These are phyloP conservation scores for Cladochytrium replicatum DNA, from an alignment of 192 early-diverging fungal species.

Conservation along the genomic window DNA sequence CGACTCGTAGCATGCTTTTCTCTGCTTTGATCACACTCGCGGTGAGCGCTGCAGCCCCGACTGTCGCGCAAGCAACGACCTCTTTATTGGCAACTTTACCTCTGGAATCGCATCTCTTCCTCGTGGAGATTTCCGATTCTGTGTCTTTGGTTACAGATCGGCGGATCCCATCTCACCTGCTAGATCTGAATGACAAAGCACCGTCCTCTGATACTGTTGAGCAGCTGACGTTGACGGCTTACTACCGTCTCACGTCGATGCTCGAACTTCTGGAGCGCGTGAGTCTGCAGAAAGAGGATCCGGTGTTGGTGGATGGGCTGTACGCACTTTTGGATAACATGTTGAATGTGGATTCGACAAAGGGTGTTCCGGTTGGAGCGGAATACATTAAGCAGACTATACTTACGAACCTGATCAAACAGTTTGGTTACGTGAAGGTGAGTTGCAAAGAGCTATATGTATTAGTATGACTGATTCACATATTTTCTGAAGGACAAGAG, in stretches of 20 bases:
- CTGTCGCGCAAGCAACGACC: too few species aligned
- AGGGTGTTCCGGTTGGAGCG: slow-evolving; percentile 40
- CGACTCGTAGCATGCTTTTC: too few species aligned
- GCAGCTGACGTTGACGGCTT: slow-evolving; percentile 11
- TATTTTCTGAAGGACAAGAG: slow-evolving; percentile 7
- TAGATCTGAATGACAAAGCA: too few species aligned
- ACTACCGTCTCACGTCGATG: slow-evolving; percentile 15
- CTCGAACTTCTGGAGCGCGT: slow-evolving; percentile 10
- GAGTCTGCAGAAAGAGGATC: background rate
- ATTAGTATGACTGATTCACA: background rate
- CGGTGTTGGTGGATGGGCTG: slow-evolving; percentile 13
- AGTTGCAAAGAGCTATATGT: background rate
- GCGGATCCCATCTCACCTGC: too few species aligned
- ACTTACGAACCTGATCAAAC: slow-evolving; percentile 47
- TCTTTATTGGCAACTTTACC: too few species aligned
- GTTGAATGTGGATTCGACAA: slow-evolving; percentile 3
- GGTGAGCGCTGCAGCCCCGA: too few species aligned
- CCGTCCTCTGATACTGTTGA: too few species aligned
- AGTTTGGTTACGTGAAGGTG: slow-evolving; percentile 23
- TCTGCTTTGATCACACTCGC: too few species aligned
- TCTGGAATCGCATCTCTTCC: too few species aligned
- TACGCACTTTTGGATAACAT: slow-evolving; percentile 14
- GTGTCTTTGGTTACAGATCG: too few species aligned
- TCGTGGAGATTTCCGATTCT: too few species aligned
- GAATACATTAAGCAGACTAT: slow-evolving; percentile 86